A percentile compares a stretch with the other conserved stretches of the same genome.
These are phyloP conservation scores for Tolypocladium ovalisporum DNA, from an alignment of 2,329 filamentous ascomycete genomes.

Conservation along the genomic window DNA sequence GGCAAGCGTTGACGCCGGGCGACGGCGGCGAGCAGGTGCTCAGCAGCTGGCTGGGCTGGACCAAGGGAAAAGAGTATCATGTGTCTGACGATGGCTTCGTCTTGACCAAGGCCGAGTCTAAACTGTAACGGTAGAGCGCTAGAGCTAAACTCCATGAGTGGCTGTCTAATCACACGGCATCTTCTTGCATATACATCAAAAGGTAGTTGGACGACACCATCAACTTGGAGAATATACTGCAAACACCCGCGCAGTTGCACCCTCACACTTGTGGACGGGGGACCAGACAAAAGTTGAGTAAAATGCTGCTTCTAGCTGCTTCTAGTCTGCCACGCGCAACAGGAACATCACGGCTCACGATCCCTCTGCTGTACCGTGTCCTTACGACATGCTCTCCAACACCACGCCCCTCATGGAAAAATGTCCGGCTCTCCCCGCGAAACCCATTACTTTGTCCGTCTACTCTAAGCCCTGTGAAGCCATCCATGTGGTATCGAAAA, in stretches of 20 bases:
- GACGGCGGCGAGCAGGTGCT: constrained; percentile 62
- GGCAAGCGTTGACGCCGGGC: constrained; percentile 49
- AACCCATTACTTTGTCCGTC: constrained; percentile 17
- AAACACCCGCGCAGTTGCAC: not conserved
- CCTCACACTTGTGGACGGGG: not conserved
- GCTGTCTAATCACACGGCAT: not conserved
- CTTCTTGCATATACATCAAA: not conserved
- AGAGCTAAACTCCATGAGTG: not conserved
- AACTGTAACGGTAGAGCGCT: constrained; percentile 14
- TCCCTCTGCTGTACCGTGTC: not conserved
- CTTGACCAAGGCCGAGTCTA: constrained; percentile 21
- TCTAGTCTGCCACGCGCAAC: not conserved
- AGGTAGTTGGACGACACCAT: too few relatives aligned
- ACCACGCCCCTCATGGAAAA: not conserved
- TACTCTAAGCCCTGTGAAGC: constrained; percentile 21
- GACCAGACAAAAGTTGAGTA: not conserved
- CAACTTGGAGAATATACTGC: not conserved
- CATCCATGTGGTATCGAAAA: constrained; percentile 28
- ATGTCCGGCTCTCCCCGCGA: constrained; percentile 6
- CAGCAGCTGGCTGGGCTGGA: constrained; percentile 68
- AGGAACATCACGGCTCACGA: not conserved
- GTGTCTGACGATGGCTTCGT: constrained; percentile 52
- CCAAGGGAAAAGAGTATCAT: constrained; percentile 59
- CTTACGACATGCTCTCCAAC: not conserved
- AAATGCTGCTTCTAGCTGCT: not conserved